Conservation (phyloP, 345 rosid species). For the Citrus medica region DNA sequence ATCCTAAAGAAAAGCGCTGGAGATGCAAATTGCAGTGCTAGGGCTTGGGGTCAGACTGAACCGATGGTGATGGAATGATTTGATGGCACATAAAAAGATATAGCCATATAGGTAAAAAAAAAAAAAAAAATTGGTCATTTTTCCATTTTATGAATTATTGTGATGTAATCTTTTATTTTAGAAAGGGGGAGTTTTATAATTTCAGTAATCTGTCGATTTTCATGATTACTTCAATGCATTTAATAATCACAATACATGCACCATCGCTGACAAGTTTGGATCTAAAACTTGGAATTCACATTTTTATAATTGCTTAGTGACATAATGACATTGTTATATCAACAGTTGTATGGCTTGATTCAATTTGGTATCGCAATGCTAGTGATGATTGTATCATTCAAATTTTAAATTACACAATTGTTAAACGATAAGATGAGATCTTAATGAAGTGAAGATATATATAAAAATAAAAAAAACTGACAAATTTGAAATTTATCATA, state of each 20-base stretch:
- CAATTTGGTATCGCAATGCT: neutral
- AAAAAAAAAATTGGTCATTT: neutral
- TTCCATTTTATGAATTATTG: neutral
- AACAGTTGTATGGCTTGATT: too few relatives aligned
- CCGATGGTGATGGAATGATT: neutral
- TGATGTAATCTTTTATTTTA: neutral
- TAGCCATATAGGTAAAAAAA: too few relatives aligned
- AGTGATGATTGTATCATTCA: neutral
- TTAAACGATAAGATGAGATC: neutral
- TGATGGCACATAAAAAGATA: conserved; percentile 2
- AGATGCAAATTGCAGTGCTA: neutral
- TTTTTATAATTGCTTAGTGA: neutral
- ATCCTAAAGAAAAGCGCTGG: too few relatives aligned
- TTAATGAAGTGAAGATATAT: too few relatives aligned
- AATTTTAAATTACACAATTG: neutral
- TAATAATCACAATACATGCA: neutral
- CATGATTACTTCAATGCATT: neutral
- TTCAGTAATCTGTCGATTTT: neutral
- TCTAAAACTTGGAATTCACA: neutral
- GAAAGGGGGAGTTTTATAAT: neutral
- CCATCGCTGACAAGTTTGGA: neutral
- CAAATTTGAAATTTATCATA: too few relatives aligned
- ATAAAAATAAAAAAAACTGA: too few relatives aligned
- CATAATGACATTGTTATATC: accelerated
- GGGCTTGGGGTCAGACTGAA: neutral